Evolutionary conservation across 202 grass and related monocot genomes (phyloP).

Genomic region (Setaria italica): DNA sequence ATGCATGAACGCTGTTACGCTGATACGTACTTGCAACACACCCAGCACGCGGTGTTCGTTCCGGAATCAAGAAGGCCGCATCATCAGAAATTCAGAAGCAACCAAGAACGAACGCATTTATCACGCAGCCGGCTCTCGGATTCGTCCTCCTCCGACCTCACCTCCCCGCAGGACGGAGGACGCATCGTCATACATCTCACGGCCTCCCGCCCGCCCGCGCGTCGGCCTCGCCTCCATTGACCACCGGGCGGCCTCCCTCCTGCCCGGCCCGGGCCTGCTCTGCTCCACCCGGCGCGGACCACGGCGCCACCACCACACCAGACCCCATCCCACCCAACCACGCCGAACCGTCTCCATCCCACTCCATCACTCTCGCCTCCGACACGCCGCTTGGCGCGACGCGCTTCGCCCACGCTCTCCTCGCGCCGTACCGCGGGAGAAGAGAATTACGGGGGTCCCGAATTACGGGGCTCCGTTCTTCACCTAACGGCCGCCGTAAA

Average conservation of each 20-base stretch:
- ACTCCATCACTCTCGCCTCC: slow-evolving; percentile 3
- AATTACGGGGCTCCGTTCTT: neutral
- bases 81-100: slow-evolving; percentile 24
- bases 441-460: neutral
- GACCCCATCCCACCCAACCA: slow-evolving; percentile 12
- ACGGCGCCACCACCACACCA: neutral
- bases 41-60: neutral
- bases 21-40: neutral
- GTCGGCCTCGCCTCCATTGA: slow-evolving; percentile 33
- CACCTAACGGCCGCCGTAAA: slow-evolving; percentile 2
- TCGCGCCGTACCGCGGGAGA: neutral
- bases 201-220: neutral
- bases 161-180: neutral
- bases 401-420: neutral
- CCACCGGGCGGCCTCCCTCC: slow-evolving; percentile 15
- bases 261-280: neutral
- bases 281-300: slow-evolving; percentile 27
- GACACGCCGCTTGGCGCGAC: neutral
- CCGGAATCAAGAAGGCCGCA: neutral
- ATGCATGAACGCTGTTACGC: neutral
- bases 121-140: slow-evolving; percentile 28
- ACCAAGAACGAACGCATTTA: slow-evolving; percentile 42
- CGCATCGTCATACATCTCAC: neutral
- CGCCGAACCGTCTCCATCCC: neutral
- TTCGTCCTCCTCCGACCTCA: slow-evolving; percentile 2